phyloP scores from a whole-genome alignment of 805 yeast species.

The Wickerhamiella spandovensis region DNA sequence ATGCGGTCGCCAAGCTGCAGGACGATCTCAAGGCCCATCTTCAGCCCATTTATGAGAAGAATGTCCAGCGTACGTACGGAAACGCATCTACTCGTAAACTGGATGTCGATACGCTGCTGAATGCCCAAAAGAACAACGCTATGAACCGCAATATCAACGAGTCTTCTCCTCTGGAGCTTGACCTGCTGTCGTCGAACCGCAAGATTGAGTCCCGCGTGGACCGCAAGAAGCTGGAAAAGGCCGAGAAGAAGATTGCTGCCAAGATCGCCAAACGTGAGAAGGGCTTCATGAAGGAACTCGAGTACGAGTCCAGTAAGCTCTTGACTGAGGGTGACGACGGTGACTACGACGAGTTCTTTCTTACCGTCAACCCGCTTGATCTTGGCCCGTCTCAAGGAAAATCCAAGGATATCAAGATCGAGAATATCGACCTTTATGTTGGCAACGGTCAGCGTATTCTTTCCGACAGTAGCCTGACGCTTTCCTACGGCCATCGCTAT shows the following conservation, averaged over 20 bases:
- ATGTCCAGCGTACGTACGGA: conserved; percentile 28
- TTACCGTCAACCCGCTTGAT: conserved; percentile 90
- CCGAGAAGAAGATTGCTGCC: conserved; percentile 93
- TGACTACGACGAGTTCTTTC: conserved; percentile 88
- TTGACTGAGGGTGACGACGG: conserved; percentile 47
- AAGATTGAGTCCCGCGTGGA: conserved; percentile 90
- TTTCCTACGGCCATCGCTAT: conserved; percentile 86
- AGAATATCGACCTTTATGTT: conserved; percentile 83
- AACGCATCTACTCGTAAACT: conserved; percentile 85
- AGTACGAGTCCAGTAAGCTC: conserved; percentile 70
- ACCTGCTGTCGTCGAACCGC: conserved; percentile 63
- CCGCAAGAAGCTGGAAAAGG: conserved; percentile 90
- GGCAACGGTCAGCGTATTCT: conserved; percentile 92
- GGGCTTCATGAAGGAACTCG: conserved; percentile 22
- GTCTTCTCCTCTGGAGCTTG: conserved; percentile 55
- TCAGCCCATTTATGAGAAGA: conserved; percentile 37
- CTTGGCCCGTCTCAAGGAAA: conserved; percentile 56
- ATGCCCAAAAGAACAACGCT: conserved; percentile 54
- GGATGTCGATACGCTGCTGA: conserved; percentile 49
- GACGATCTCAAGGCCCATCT: conserved; percentile 34
- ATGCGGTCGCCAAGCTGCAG: conserved; percentile 44
- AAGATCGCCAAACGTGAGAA: conserved; percentile 73
- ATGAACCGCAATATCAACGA: conserved; percentile 51
- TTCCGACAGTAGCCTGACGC: conserved; percentile 72
- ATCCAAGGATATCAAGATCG: conserved; percentile 91